Evolutionary conservation across 805 yeast genomes (phyloP).

Genomic region (Candida ortonii): DNA sequence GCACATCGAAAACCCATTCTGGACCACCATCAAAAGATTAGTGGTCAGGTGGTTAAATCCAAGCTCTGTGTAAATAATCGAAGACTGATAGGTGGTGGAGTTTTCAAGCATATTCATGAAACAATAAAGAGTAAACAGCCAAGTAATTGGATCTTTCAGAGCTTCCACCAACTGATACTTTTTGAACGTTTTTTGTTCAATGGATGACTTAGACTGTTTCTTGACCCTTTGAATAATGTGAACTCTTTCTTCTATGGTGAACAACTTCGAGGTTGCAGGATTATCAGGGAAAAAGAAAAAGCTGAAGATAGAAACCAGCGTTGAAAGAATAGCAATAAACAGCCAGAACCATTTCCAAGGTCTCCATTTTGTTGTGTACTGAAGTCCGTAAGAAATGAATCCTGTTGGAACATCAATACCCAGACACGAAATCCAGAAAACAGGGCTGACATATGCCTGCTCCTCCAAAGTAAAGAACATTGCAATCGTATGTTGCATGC

Average conservation of each 20-base stretch:
- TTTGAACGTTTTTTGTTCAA: slow-evolving; percentile 29
- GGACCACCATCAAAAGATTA: slow-evolving; percentile 23
- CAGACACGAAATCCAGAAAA: slow-evolving; percentile 47
- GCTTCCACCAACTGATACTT: slow-evolving; percentile 29
- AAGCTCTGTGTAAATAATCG: slow-evolving; percentile 13
- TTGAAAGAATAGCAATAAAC: slow-evolving; percentile 52
- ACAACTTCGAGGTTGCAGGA: slow-evolving; percentile 50
- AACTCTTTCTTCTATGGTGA: slow-evolving; percentile 36
- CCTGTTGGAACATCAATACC: slow-evolving; percentile 43
- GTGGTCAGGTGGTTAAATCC: slow-evolving; percentile 19
- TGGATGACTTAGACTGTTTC: slow-evolving; percentile 26
- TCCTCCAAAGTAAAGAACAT: slow-evolving; percentile 45
- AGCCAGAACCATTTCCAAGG: slow-evolving; percentile 49
- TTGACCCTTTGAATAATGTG: slow-evolving; percentile 33
- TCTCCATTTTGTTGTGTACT: slow-evolving; percentile 15
- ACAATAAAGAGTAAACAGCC: slow-evolving; percentile 38
- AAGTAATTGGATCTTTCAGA: slow-evolving; percentile 36
- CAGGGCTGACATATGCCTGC: slow-evolving; percentile 45
- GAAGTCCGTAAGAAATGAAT: slow-evolving; percentile 26
- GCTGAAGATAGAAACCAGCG: slow-evolving; percentile 32
- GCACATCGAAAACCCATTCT: slow-evolving; percentile 22
- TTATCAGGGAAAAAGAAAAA: slow-evolving; percentile 51
- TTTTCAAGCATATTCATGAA: slow-evolving; percentile 24
- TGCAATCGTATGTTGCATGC: slow-evolving; percentile 25
- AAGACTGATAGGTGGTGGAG: slow-evolving; percentile 21